phyloP scores from a whole-genome alignment of 2,329 filamentous ascomycete genomes.

The Pezicula rhizophila region DNA sequence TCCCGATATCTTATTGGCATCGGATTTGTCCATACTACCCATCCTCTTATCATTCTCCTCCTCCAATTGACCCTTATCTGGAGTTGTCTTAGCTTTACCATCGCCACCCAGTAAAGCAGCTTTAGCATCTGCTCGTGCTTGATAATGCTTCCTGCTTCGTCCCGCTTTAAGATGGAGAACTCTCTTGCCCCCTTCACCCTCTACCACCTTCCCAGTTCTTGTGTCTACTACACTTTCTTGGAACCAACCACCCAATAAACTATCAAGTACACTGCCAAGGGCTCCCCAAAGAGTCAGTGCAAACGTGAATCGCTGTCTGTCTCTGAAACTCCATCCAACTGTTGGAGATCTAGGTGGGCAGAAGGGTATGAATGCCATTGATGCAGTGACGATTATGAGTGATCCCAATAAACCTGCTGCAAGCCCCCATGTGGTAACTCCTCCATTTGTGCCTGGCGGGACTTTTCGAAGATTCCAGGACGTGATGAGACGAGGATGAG shows the following conservation, averaged over 20 bases:
- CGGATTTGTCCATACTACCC: conserved; percentile 40
- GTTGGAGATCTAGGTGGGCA: conserved; percentile 37
- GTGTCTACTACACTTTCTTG: conserved; percentile 85
- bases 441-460: conserved; percentile 88
- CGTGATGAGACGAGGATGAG: conserved; percentile 77
- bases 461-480: conserved; percentile 70
- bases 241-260: conserved; percentile 74
- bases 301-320: conserved; percentile 40
- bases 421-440: conserved; percentile 72
- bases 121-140: conserved; percentile 34
- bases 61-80: conserved; percentile 31
- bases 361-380: conserved; percentile 63
- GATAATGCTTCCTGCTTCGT: conserved; percentile 24
- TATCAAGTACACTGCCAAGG: conserved; percentile 79
- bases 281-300: conserved; percentile 66
- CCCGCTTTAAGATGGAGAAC: conserved; percentile 38
- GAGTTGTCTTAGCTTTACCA: conserved; percentile 34
- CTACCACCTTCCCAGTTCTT: conserved; percentile 78
- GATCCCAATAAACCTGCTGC: conserved; percentile 69
- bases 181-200: conserved; percentile 69
- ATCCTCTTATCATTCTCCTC: conserved; percentile 30
- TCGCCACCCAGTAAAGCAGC: conserved; percentile 37
- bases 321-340: conserved; percentile 47
- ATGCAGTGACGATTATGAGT: conserved; percentile 56
- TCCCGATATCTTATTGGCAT: conserved; percentile 43